Percentiles rank a stretch among this genome's conserved stretches.
Evolutionary conservation across 2,329 filamentous ascomycete species (phyloP).

Genomic region (Aschersonia sp.): DNA sequence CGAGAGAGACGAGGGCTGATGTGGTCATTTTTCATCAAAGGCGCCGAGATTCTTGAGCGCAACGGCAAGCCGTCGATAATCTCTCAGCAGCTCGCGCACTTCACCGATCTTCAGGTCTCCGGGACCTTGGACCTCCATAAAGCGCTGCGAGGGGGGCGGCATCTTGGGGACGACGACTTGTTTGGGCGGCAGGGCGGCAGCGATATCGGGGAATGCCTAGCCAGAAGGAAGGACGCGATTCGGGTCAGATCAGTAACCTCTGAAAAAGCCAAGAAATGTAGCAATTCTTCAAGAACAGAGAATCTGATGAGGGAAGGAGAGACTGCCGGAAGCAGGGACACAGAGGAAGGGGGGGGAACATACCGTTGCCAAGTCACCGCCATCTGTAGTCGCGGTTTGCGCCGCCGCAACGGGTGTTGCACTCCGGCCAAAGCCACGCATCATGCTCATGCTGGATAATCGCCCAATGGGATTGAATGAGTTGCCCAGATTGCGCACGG

Average conservation of each 20-base stretch:
- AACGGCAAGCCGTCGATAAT: conserved; percentile 58
- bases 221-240: not conserved
- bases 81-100: conserved; percentile 53
- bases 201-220: conserved; percentile 47
- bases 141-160: conserved; percentile 54
- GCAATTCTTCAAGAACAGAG: not conserved
- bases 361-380: conserved; percentile 43
- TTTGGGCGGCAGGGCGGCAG: conserved; percentile 38
- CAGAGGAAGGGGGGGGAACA: conserved; percentile 10
- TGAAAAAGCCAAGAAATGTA: not conserved
- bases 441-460: conserved; percentile 56
- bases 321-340: not conserved
- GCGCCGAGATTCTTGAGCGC: conserved; percentile 48
- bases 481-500: conserved; percentile 66
- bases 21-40: conserved; percentile 29
- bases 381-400: conserved; percentile 27
- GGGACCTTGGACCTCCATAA: conserved; percentile 57
- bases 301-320: not conserved
- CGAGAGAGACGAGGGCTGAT: too few relatives aligned
- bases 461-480: conserved; percentile 72
- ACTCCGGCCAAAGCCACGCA: conserved; percentile 59
- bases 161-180: conserved; percentile 31
- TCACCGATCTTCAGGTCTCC: conserved; percentile 60
- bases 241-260: not conserved
- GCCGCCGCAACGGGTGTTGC: conserved; percentile 18